Evolutionary conservation across 176 grass and related monocot species (phyloP).

Genomic region (Hyparrhenia diplandra): DNA sequence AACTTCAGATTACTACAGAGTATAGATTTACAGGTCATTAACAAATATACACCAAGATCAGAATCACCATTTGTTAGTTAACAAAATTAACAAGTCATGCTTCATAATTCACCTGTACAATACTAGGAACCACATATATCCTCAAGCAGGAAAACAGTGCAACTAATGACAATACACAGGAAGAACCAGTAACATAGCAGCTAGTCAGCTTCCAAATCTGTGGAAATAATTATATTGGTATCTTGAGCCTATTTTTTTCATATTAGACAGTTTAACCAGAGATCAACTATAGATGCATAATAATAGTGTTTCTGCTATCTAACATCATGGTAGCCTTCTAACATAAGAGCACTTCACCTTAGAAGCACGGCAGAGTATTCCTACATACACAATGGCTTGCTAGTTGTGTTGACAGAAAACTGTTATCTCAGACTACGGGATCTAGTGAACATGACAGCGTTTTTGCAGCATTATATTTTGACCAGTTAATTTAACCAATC

Average conservation of each 20-base stretch:
- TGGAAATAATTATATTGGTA: background rate
- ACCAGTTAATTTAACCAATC: background rate
- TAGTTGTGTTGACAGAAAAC: slow-evolving; percentile 1
- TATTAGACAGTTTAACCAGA: background rate
- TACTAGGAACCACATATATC: too few species aligned
- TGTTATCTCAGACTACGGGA: background rate
- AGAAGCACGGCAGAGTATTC: too few species aligned
- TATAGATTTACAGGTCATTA: background rate
- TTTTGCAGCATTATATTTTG: background rate
- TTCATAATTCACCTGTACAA: too few species aligned
- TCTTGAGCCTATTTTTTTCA: background rate
- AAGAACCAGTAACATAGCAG: background rate
- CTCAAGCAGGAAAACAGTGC: background rate
- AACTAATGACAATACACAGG: background rate
- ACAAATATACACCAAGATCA: background rate
- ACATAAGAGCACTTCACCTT: too few species aligned
- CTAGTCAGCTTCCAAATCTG: background rate
- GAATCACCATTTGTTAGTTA: background rate
- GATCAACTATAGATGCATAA: background rate
- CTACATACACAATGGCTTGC: background rate
- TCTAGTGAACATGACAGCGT: background rate
- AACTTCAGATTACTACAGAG: background rate
- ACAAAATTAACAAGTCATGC: background rate
- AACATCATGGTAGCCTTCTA: too few species aligned
- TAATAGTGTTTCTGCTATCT: too few species aligned